These are phyloP conservation scores for Cercophora newfieldiana DNA, from an alignment of 495 filamentous ascomycete genomes.

Conservation along the genomic window DNA sequence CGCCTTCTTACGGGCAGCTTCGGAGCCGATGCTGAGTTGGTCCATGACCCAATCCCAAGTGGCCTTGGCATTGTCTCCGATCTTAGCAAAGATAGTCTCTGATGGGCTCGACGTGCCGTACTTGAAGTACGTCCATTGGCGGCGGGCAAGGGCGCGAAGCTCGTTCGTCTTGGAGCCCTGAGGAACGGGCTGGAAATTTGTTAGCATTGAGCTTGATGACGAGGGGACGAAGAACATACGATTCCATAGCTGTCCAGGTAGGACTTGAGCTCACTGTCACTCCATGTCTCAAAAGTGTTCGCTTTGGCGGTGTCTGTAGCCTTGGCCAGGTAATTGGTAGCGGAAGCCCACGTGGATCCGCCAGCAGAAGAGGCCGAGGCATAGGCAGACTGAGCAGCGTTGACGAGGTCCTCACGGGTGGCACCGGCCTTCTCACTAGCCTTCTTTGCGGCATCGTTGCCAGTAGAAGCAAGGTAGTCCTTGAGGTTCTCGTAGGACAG, in stretches of 20 bases:
- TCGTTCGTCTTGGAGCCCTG: slow-evolving; percentile 70
- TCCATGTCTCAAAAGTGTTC: slow-evolving; percentile 75
- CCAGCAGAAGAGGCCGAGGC: slow-evolving; percentile 66
- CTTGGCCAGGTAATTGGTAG: slow-evolving; percentile 68
- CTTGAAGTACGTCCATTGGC: slow-evolving; percentile 72
- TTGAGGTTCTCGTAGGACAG: slow-evolving; percentile 75
- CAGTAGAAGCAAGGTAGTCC: slow-evolving; percentile 62
- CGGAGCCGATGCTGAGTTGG: slow-evolving; percentile 61
- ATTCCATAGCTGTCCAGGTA: slow-evolving; percentile 83
- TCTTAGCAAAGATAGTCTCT: slow-evolving; percentile 63
- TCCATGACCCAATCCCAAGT: slow-evolving; percentile 60
- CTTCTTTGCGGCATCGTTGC: slow-evolving; percentile 66
- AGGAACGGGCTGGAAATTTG: slow-evolving; percentile 53
- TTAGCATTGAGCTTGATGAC: slow-evolving; percentile 1
- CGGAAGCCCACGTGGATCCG: slow-evolving; percentile 67
- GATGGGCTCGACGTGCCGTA: slow-evolving; percentile 70
- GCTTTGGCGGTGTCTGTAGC: slow-evolving; percentile 71
- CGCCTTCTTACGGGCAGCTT: slow-evolving; percentile 61
- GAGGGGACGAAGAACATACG: slow-evolving; percentile 28
- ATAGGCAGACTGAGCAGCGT: slow-evolving; percentile 71
- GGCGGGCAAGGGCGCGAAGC: slow-evolving; percentile 65
- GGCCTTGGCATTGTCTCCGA: slow-evolving; percentile 53
- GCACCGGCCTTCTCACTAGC: slow-evolving; percentile 62
- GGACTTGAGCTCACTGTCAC: slow-evolving; percentile 71
- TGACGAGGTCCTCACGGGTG: slow-evolving; percentile 70